Evolutionary conservation across 2,329 filamentous ascomycete species (phyloP).

Genomic region (Xylariaceae sp.): DNA sequence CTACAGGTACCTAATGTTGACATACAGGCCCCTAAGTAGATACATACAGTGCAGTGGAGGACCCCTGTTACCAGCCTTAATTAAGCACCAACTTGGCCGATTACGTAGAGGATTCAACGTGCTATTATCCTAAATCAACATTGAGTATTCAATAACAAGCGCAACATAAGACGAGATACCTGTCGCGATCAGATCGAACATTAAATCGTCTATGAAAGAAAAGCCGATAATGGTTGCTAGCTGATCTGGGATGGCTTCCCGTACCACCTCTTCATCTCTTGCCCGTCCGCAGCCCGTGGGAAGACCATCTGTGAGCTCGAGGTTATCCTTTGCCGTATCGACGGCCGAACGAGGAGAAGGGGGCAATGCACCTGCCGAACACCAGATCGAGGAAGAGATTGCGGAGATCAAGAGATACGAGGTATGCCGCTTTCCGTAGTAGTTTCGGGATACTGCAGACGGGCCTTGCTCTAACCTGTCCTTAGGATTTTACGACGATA

Average conservation of each 20-base stretch:
- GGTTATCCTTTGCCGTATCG: slow-evolving; percentile 70
- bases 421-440: slow-evolving; percentile 43
- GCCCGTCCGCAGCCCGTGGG: slow-evolving; percentile 45
- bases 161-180: background rate
- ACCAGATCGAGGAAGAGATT: slow-evolving; percentile 89
- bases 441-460: background rate
- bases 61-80: background rate
- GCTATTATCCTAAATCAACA: background rate
- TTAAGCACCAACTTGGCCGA: background rate
- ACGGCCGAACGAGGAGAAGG: slow-evolving; percentile 64
- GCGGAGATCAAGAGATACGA: slow-evolving; percentile 98
- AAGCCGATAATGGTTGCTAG: slow-evolving; percentile 42
- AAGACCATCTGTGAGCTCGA: slow-evolving; percentile 63
- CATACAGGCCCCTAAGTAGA: background rate
- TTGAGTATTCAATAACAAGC: background rate
- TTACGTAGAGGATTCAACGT: background rate
- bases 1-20: no score
- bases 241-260: slow-evolving; percentile 49
- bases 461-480: slow-evolving; percentile 13
- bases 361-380: slow-evolving; percentile 57
- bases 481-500: slow-evolving; percentile 90
- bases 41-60: background rate
- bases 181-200: background rate
- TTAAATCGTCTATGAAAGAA: background rate
- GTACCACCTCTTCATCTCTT: slow-evolving; percentile 58